phyloP scores from a whole-genome alignment of 2,329 filamentous ascomycete species.

The Magnaporthiopsis poae region DNA sequence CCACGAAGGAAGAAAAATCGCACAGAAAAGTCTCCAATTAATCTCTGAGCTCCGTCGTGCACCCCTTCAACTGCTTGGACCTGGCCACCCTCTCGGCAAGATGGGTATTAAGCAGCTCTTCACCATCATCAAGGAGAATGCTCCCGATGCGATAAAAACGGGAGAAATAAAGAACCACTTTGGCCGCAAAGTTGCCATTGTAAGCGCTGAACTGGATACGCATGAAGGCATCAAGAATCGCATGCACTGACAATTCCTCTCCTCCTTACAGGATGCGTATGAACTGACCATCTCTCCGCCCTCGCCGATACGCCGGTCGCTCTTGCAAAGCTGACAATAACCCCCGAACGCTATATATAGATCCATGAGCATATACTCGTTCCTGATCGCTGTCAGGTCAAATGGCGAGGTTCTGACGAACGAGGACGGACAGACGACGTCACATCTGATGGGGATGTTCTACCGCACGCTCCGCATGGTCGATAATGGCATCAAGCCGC shows the following conservation, averaged over 20 bases:
- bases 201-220: constrained; percentile 36
- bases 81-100: constrained; percentile 16
- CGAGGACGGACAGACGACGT: constrained; percentile 91
- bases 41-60: background rate
- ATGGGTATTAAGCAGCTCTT: constrained; percentile 67
- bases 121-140: constrained; percentile 78
- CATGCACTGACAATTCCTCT: constrained; percentile 10
- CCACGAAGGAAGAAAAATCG: background rate
- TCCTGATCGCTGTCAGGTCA: constrained; percentile 92
- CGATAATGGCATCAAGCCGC: constrained; percentile 95
- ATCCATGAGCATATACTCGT: constrained; percentile 98
- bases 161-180: constrained; percentile 99
- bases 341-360: constrained; percentile 19
- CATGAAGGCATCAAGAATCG: background rate
- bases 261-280: constrained; percentile 43
- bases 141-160: constrained; percentile 88
- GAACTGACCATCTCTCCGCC: constrained; percentile 11
- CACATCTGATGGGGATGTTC: constrained; percentile 98
- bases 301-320: background rate
- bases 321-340: background rate
- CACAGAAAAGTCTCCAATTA: background rate
- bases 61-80: background rate
- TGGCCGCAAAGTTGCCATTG: constrained; percentile 93
- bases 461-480: constrained; percentile 97
- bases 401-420: constrained; percentile 93